phyloP scores from a whole-genome alignment of 345 rosid species.

The Toxicodendron radicans region DNA sequence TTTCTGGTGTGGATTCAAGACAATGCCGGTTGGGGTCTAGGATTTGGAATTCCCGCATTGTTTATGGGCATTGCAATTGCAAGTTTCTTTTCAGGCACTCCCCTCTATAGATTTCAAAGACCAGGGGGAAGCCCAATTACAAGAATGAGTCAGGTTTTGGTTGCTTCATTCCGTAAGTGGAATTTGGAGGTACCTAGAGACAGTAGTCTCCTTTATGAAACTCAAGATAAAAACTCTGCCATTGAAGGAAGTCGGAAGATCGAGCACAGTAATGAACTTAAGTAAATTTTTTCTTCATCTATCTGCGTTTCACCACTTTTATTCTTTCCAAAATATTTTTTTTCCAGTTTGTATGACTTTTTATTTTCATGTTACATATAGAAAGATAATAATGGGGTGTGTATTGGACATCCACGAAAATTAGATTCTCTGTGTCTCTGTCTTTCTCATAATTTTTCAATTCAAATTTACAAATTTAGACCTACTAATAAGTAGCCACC shows the following conservation, averaged over 20 bases:
- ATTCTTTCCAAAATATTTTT: background rate
- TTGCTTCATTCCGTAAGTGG: constrained; percentile 72
- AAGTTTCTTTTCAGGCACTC: constrained; percentile 87
- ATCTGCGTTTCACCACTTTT: constrained; percentile 10
- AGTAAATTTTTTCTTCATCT: constrained; percentile 35
- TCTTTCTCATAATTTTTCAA: too few species aligned
- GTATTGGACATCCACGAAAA: background rate
- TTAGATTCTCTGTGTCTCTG: too few species aligned
- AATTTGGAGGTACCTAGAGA: constrained; percentile 59
- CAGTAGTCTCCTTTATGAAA: constrained; percentile 64
- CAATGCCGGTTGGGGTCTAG: constrained; percentile 90
- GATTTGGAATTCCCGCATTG: constrained; percentile 89
- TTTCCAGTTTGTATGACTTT: background rate
- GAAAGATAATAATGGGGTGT: background rate
- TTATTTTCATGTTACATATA: too few species aligned
- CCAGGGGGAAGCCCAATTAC: constrained; percentile 95
- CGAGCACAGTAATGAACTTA: constrained; percentile 64
- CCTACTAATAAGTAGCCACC: too few species aligned
- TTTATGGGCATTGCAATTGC: constrained; percentile 84
- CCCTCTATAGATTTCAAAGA: constrained; percentile 81
- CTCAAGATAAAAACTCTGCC: constrained; percentile 60
- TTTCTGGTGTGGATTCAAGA: constrained; percentile 90
- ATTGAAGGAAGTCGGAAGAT: constrained; percentile 80
- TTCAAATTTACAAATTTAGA: too few species aligned
- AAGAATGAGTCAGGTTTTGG: constrained; percentile 80